Percentiles rank a stretch among this genome's conserved stretches.
phyloP scores from a whole-genome alignment of 371 early-diverging fungal genomes.

The Parasitella parasitica region DNA sequence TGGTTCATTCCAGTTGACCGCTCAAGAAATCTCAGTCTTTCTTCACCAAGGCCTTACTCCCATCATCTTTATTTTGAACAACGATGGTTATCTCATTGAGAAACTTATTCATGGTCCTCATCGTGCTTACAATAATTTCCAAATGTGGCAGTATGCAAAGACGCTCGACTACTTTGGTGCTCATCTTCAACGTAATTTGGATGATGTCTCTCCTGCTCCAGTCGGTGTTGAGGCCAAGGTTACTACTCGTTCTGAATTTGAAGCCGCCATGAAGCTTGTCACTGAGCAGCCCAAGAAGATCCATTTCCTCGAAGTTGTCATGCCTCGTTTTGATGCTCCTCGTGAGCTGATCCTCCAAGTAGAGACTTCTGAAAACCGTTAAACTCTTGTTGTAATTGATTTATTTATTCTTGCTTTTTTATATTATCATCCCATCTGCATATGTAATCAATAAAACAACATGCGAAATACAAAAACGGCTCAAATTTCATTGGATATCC shows the following conservation, averaged over 20 bases:
- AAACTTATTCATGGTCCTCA: constrained; percentile 47
- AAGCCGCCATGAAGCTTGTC: constrained; percentile 28
- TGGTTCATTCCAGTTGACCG: constrained; percentile 55
- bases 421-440: too few species aligned
- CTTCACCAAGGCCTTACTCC: constrained; percentile 44
- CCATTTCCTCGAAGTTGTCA: constrained; percentile 40
- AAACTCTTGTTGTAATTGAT: neutral
- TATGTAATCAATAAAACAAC: too few species aligned
- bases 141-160: constrained; percentile 48
- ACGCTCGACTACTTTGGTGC: constrained; percentile 44
- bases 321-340: constrained; percentile 40
- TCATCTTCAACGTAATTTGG: constrained; percentile 24
- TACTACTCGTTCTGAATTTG: constrained; percentile 30
- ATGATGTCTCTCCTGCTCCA: neutral
- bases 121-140: constrained; percentile 48
- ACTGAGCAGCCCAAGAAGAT: constrained; percentile 23
- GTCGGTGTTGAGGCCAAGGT: constrained; percentile 31
- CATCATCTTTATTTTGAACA: constrained; percentile 49
- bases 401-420: neutral
- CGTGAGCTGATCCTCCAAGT: constrained; percentile 31
- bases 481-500: too few species aligned
- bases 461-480: too few species aligned
- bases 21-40: constrained; percentile 49
- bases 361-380: constrained; percentile 27
- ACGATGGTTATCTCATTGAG: constrained; percentile 56